Conservation (phyloP, 1,139 yeast species). For the Maudiozyma humilis region DNA sequence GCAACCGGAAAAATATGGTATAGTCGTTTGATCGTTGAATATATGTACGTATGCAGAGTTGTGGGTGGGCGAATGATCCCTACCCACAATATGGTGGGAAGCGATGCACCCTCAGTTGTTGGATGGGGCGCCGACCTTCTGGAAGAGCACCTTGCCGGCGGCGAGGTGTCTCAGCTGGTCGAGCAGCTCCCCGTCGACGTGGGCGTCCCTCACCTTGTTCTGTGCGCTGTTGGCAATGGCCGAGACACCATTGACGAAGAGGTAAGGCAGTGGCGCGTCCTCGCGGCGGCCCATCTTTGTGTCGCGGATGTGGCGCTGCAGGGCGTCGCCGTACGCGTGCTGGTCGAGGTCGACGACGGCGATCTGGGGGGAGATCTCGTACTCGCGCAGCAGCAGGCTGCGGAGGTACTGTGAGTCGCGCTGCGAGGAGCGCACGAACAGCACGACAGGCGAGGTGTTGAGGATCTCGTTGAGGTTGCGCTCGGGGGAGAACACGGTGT, state of each 20-base stretch:
- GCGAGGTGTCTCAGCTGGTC: conserved; percentile 14
- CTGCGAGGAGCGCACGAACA: conserved; percentile 18
- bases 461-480: conserved; percentile 18
- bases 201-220: conserved; percentile 12
- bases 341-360: conserved; percentile 64
- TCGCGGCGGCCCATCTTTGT: conserved; percentile 8
- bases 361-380: conserved; percentile 60
- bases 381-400: conserved; percentile 47
- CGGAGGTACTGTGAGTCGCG: conserved; percentile 50
- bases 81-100: too few species aligned
- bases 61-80: background rate
- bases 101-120: too few species aligned
- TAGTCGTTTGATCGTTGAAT: background rate
- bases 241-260: conserved; percentile 19
- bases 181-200: conserved; percentile 13
- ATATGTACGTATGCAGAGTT: background rate
- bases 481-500: conserved; percentile 10
- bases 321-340: conserved; percentile 49
- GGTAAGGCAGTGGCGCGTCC: conserved; percentile 14
- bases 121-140: conserved; percentile 18
- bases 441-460: conserved; percentile 24
- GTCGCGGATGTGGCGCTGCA: conserved; percentile 41
- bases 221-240: conserved; percentile 11
- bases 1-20: too few species aligned
- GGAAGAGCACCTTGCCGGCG: conserved; percentile 15